Evolutionary conservation across 176 grass and related monocot species (phyloP), one percentile per base, ranked within the genome.

Genomic region (Dendrocalamus sinicus): DNA sequence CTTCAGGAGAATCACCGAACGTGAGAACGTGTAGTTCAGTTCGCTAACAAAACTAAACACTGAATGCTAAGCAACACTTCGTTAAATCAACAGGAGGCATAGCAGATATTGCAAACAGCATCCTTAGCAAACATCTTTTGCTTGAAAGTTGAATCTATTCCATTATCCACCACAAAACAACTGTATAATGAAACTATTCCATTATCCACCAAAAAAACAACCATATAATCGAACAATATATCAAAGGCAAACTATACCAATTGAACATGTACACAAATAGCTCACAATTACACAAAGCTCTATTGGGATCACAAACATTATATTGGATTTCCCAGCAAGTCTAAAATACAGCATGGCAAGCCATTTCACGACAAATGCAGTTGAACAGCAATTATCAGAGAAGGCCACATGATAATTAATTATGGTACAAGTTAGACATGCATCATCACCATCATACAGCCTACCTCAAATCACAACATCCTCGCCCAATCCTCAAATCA

Each of bases 381-480:
- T 14, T 62, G 77, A 55, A 71, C 39, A 71, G 9, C 1, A 71
- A 73, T 67, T 10, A 40, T 28, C 4, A 67, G 37, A 57, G 37
- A 74, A 57, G 4, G 63, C 1, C 9, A 40, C 14, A 26, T 41
- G 7, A 81, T 15, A 51, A 79, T 61, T 75, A 81, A 75, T 67
- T 50, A 58, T 47, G 39, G 32, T 78, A 68, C 79, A 24, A 52
- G 80, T 83, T 41, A 83, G 11, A 63, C 47, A 82, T 72, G 75
- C 26, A 84, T 26, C 28, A 83, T 67, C 58, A 86, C 53, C 73
- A 78, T 35, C 81, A 88, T 75, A 76, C 70, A 62, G 62, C 60
- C 69, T 80, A 57, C 80, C 67, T 73, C 47, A 67, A 87, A 75
- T 44, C 81, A 79, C 59, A 58, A 72, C 10, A 6, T 67, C 43